Evolutionary conservation across 805 yeast species (phyloP).

Genomic region (Sugiyamaella mastotermitis): DNA sequence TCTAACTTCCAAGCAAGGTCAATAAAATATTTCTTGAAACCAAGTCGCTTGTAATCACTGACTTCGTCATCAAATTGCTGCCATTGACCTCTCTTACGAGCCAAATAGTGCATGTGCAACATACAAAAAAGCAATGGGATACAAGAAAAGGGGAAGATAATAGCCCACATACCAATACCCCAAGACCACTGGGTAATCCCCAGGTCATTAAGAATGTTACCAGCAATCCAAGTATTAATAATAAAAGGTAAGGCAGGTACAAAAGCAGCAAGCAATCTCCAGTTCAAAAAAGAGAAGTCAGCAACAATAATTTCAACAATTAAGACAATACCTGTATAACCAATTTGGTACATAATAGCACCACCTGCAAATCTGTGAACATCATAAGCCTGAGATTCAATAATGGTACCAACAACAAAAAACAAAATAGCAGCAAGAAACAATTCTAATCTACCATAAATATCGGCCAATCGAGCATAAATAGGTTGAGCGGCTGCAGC

Average conservation of each 20-base stretch:
- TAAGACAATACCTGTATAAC: slow-evolving; percentile 61
- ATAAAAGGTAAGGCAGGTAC: slow-evolving; percentile 67
- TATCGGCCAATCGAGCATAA: slow-evolving; percentile 58
- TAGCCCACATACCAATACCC: slow-evolving; percentile 80
- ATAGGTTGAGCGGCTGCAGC: slow-evolving; percentile 64
- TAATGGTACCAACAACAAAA: slow-evolving; percentile 57
- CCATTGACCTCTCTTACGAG: slow-evolving; percentile 50
- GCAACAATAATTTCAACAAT: slow-evolving; percentile 53
- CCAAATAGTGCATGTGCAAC: slow-evolving; percentile 50
- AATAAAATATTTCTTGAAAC: slow-evolving; percentile 21
- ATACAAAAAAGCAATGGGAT: slow-evolving; percentile 54
- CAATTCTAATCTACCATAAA: slow-evolving; percentile 58
- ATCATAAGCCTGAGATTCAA: slow-evolving; percentile 54
- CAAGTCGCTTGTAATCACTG: slow-evolving; percentile 35
- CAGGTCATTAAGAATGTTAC: slow-evolving; percentile 39
- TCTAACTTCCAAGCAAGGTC: slow-evolving; percentile 57
- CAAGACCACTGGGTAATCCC: slow-evolving; percentile 52
- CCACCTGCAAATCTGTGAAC: slow-evolving; percentile 60
- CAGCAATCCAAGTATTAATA: slow-evolving; percentile 74
- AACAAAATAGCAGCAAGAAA: slow-evolving; percentile 45
- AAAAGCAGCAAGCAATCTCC: slow-evolving; percentile 63
- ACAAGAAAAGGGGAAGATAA: slow-evolving; percentile 60
- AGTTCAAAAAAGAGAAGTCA: slow-evolving; percentile 61
- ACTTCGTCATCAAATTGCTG: slow-evolving; percentile 35
- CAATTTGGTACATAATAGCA: slow-evolving; percentile 46